Percentiles rank a stretch among this genome's conserved stretches.
These are phyloP conservation scores for Emergomyces orientalis DNA, from an alignment of 2,329 filamentous ascomycete genomes.

Conservation along the genomic window DNA sequence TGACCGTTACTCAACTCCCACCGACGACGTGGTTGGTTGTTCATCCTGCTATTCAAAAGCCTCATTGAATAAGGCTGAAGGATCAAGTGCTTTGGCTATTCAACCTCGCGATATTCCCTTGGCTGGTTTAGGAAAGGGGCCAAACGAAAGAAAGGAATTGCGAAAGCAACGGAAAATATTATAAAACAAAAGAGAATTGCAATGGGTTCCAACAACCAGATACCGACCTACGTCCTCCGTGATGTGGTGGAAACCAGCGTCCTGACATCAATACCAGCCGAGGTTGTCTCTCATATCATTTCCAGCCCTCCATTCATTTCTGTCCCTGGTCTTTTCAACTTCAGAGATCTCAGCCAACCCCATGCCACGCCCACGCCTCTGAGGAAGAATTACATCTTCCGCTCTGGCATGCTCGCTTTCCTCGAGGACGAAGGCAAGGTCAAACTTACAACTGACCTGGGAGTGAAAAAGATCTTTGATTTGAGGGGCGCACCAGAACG, in stretches of 20 bases:
- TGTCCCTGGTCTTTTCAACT: conserved; percentile 54
- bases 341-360: conserved; percentile 54
- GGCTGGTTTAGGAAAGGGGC: neutral
- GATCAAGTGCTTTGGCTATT: neutral
- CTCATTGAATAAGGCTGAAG: neutral
- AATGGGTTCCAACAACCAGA: conserved; percentile 1
- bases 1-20: neutral
- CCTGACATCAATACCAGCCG: conserved; percentile 5
- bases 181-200: neutral
- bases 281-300: conserved; percentile 8
- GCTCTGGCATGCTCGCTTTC: conserved; percentile 57
- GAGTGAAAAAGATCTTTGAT: conserved; percentile 58
- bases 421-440: conserved; percentile 47
- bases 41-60: neutral
- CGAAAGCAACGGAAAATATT: neutral
- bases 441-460: conserved; percentile 43
- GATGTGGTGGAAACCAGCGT: conserved; percentile 11
- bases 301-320: conserved; percentile 9
- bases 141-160: neutral
- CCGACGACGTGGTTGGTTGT: neutral
- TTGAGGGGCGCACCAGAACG: conserved; percentile 47
- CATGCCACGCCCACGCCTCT: conserved; percentile 26
- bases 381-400: conserved; percentile 48
- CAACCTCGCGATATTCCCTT: neutral
- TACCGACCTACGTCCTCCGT: conserved; percentile 6